phyloP scores from a whole-genome alignment of 2,329 filamentous ascomycete species.

The Venturia nashicola region DNA sequence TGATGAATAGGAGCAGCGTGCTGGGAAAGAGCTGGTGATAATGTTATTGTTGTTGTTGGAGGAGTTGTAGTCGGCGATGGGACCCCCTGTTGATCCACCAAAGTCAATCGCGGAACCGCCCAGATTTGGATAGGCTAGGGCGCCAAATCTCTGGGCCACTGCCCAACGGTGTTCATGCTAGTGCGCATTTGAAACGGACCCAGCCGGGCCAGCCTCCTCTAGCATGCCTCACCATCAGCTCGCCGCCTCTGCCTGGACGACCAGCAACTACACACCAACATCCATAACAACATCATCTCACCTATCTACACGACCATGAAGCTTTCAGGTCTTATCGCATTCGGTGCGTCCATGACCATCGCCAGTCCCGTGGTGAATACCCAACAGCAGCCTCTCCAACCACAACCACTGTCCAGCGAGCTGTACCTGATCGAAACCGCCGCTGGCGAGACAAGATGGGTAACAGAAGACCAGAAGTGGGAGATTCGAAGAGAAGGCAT shows the following conservation, averaged over 20 bases:
- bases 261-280: not conserved
- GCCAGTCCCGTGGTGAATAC: not conserved
- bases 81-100: not conserved
- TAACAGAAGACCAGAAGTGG: slow-evolving; percentile 95
- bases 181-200: not conserved
- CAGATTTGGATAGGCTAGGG: no score
- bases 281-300: not conserved
- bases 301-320: not conserved
- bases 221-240: not conserved
- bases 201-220: not conserved
- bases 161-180: not conserved
- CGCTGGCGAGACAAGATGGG: slow-evolving; percentile 74
- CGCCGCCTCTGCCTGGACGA: not conserved
- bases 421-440: slow-evolving; percentile 69
- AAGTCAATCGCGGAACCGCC: not conserved
- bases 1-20: not conserved
- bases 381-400: slow-evolving; percentile 4
- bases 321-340: not conserved
- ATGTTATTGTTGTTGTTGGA: no score
- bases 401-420: slow-evolving; percentile 22
- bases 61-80: not conserved
- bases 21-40: no score
- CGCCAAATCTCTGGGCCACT: not conserved
- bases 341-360: not conserved
- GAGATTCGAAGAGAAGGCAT: slow-evolving; percentile 65